Conservation (phyloP, 1,284 basidiomycete genomes). For the Heterobasidion irregulare region DNA sequence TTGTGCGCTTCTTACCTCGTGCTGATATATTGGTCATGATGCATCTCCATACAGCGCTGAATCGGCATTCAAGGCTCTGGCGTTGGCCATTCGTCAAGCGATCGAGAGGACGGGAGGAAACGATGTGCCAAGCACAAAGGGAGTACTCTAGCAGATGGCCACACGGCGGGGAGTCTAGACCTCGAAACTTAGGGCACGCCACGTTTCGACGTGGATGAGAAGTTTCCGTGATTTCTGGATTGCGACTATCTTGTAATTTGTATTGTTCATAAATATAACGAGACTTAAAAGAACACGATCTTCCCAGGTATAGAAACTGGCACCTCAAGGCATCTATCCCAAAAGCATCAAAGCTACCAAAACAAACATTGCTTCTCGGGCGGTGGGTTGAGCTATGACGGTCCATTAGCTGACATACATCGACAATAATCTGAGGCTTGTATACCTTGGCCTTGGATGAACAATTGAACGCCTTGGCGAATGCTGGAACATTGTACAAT, state of each 20-base stretch:
- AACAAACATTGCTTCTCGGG: slow-evolving; percentile 12
- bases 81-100: slow-evolving; percentile 91
- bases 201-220: no score
- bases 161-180: no score
- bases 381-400: slow-evolving; percentile 16
- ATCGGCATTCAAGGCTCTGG: slow-evolving; percentile 96
- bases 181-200: no score
- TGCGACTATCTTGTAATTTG: neutral
- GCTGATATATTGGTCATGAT: neutral
- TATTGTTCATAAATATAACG: neutral
- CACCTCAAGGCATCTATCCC: neutral
- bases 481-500: slow-evolving; percentile 72
- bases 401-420: neutral
- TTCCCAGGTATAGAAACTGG: neutral
- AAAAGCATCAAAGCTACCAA: slow-evolving; percentile 5
- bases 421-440: neutral
- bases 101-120: slow-evolving; percentile 83
- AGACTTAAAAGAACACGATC: neutral
- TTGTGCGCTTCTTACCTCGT: neutral
- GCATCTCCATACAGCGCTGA: slow-evolving; percentile 58
- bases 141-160: slow-evolving; percentile 49
- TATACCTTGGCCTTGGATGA: slow-evolving; percentile 59
- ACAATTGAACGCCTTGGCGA: slow-evolving; percentile 72
- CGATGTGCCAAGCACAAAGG: slow-evolving; percentile 97
- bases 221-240: neutral